Evolutionary conservation across 2,329 filamentous ascomycete genomes (phyloP), one percentile per base, ranked within the genome.

Genomic region (Exutisphaerella laricina): DNA sequence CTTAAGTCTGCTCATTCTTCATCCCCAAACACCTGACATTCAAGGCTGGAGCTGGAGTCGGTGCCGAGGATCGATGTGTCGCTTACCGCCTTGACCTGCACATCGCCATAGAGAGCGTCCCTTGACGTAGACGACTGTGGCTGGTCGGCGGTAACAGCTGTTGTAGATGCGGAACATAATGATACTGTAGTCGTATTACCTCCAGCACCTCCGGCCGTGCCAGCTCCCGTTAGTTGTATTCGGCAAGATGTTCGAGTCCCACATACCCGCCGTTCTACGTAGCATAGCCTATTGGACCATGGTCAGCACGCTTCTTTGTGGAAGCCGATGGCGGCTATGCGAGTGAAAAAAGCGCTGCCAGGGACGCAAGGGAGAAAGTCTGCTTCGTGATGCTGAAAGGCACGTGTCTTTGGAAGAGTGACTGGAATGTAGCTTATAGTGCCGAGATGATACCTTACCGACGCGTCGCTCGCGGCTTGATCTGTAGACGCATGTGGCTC

Each of bases 31-130:
- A n/a, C n/a, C n/a, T n/a, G n/a, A n/a, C n/a, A n/a, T n/a, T 66
- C 62, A 16, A 77, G 62, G 36, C 64, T 65, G 59, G 53, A 39
- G 26, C 38, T 64, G 28, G 66, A 63, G 38, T 72, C 68, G 43
- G 72, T 66, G 43, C 74, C 75, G 40, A 77, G 64, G 49, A 78
- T 64, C 16, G 69, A 71, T 45, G 73, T 78, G 63, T 73, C 70
- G 44, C 68, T 68, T 41, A 62, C 58, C 28, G 77, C 42, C 32
- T 55, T 48, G 29, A 42, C 48, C 31, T 55, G 45, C 6, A 48
- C 49, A 26, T 49, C 45, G 32, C 53, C 52, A 8, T 48, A 41
- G 47, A 59, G 51, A 14, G 41, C 64, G 17, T n/a, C 72, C 71
- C 12, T 65, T 67, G 50, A 77, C 60, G 43, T 67, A 66, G 43